Base-by-base conservation (phyloP, 352 stramenopile species). In the Globisporangium rhizosaccharum region DNA sequence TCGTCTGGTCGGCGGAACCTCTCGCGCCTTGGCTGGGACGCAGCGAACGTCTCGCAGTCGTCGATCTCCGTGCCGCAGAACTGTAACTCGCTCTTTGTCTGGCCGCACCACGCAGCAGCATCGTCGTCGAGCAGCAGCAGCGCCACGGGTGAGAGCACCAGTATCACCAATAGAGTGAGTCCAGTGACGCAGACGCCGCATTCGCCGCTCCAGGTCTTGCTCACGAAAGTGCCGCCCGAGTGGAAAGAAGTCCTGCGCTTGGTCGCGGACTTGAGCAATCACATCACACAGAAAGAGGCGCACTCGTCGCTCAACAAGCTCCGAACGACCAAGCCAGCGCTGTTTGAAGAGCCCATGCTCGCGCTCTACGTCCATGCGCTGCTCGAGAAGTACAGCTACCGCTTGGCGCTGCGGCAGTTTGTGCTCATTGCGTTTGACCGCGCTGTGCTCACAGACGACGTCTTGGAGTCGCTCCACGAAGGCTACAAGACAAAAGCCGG, bases 241-340 rank as follows among this genome's bases (percentile, higher is more conserved):
- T 90, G 82, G 82, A 82, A 75, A 42, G 86, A 96, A 65, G 68
- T 94, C 4, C 56, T 96, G 45, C 82, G 84, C 1, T 71, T 82
- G 52, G 75, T 96, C 36, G 86, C 82, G 1, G 85, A 96, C 45
- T 42, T 96, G 61, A 96, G 86, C 60, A 94, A 93, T 68, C 85
- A 94, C 60, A 96, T 96, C 57, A 93, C 84, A 3, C 86, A 96
- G 61, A 96, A 96, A 64, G 86, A 96, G 59, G 86, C 86, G 2
- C 84, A 93, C 62, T 76, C 82, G 23, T 88, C 82, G 48, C 72
- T 96, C 14, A 92, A 92, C 76, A 92, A 91, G 61, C 56, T 96
- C 39, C 82, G 82, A 11, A 71, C 70, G 9, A 68, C 78, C n/a
- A 88, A 92, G 51, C 55, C 81, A 1, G 68, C 73, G 41, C 65